These are phyloP conservation scores for Calonectria pseudoturangicola DNA, from an alignment of 2,329 filamentous ascomycete genomes.

Conservation along the genomic window DNA sequence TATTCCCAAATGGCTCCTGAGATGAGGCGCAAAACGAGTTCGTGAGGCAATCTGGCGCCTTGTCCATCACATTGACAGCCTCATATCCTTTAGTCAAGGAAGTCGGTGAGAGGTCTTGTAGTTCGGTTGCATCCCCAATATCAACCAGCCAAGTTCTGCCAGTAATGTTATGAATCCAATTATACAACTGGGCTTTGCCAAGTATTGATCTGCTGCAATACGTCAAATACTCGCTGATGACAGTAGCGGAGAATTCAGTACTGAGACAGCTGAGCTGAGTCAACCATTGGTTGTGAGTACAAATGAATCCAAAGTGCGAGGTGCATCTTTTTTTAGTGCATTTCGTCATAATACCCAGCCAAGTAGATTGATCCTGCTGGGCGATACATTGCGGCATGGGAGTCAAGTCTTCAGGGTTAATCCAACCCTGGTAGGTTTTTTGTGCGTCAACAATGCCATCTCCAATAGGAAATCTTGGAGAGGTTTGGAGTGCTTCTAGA, in stretches of 20 bases:
- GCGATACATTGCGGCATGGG: slow-evolving; percentile 47
- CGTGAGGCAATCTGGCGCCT: slow-evolving; percentile 40
- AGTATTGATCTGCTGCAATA: slow-evolving; percentile 45
- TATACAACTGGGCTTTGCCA: slow-evolving; percentile 39
- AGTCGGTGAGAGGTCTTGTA: slow-evolving; percentile 23
- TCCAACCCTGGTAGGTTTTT: slow-evolving; percentile 36
- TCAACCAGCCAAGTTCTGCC: slow-evolving; percentile 44
- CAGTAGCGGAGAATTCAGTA: slow-evolving; percentile 33
- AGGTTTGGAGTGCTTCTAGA: not conserved
- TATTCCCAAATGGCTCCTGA: slow-evolving; percentile 28
- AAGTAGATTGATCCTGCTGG: slow-evolving; percentile 38
- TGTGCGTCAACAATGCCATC: not conserved
- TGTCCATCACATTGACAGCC: not conserved
- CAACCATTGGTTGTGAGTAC: slow-evolving; percentile 44
- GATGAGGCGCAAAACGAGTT: not conserved
- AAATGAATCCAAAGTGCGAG: slow-evolving; percentile 40
- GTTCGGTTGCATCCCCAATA: slow-evolving; percentile 29
- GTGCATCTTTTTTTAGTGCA: slow-evolving; percentile 43
- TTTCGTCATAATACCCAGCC: slow-evolving; percentile 41
- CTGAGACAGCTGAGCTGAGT: slow-evolving; percentile 44
- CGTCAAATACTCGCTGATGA: slow-evolving; percentile 19
- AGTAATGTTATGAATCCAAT: slow-evolving; percentile 30
- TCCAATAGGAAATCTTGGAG: not conserved
- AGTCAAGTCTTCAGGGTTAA: slow-evolving; percentile 40
- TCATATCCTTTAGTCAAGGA: slow-evolving; percentile 32